Percentiles rank a stretch among this genome's conserved stretches.
Evolutionary conservation across 2,329 filamentous ascomycete species (phyloP).

Genomic region (Paraphaeosphaeria sporulosa): DNA sequence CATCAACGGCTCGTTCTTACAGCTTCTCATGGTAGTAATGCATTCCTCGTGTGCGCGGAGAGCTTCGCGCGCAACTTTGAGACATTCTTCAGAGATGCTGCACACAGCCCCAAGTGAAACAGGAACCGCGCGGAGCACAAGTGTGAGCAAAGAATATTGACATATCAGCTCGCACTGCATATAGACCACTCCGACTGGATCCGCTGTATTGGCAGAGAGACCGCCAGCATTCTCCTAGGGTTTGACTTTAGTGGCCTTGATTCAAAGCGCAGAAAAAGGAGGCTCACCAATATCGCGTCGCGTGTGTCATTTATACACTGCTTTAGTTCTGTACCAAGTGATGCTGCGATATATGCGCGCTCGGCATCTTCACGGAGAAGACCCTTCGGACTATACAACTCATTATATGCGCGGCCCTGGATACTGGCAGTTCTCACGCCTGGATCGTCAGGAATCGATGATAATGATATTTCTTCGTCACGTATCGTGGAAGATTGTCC

Average conservation of each 20-base stretch:
- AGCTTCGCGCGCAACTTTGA: constrained; percentile 40
- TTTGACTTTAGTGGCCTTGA: background rate
- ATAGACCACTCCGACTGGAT: constrained; percentile 42
- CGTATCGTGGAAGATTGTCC: constrained; percentile 43
- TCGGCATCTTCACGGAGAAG: constrained; percentile 20
- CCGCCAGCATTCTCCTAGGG: constrained; percentile 7
- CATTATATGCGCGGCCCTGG: constrained; percentile 43
- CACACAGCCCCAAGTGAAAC: constrained; percentile 18
- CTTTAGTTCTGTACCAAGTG: constrained; percentile 28
- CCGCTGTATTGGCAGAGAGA: constrained; percentile 15
- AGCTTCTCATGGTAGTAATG: constrained; percentile 33
- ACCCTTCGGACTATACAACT: constrained; percentile 41
- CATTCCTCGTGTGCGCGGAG: constrained; percentile 47
- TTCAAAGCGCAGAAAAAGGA: too few relatives aligned
- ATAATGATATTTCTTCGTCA: constrained; percentile 40
- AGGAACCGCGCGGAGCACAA: constrained; percentile 43
- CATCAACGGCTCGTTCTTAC: constrained; percentile 32
- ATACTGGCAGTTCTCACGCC: constrained; percentile 30
- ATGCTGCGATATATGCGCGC: constrained; percentile 23
- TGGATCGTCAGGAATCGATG: constrained; percentile 18
- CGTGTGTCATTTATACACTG: constrained; percentile 24
- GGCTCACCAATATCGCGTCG: constrained; percentile 17
- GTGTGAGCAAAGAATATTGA: constrained; percentile 43
- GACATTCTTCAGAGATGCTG: constrained; percentile 35
- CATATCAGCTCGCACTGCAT: constrained; percentile 47